Evolutionary conservation across 1,139 yeast genomes (phyloP).

Genomic region (Lodderomyces oxycetoniae): DNA sequence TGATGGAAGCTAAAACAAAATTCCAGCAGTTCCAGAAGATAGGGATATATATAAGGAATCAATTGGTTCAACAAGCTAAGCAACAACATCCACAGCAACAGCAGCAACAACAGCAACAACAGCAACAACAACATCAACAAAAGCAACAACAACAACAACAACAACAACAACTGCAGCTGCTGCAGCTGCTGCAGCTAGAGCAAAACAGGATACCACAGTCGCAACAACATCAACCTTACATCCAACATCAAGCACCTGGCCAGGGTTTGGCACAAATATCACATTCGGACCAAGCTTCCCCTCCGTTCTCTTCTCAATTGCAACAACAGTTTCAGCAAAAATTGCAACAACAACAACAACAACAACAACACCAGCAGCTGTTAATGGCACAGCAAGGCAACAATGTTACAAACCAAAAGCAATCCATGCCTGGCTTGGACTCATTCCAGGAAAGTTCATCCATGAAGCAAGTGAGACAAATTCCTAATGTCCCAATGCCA

Average conservation of each 20-base stretch:
- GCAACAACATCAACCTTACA: constrained; percentile 5
- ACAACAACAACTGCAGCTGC: constrained; percentile 8
- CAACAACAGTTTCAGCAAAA: constrained; percentile 1
- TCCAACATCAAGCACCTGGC: not conserved
- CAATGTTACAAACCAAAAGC: not conserved
- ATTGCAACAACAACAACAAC: not conserved
- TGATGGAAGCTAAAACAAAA: constrained; percentile 34
- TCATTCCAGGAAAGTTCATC: constrained; percentile 1
- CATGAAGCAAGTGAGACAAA: constrained; percentile 4
- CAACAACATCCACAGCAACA: constrained; percentile 12
- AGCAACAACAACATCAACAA: constrained; percentile 8
- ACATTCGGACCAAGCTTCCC: not conserved
- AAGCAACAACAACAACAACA: constrained; percentile 6
- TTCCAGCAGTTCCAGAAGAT: constrained; percentile 37
- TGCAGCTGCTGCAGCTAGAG: constrained; percentile 5
- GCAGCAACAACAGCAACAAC: constrained; percentile 10
- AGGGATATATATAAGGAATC: constrained; percentile 38
- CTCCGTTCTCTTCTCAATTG: not conserved
- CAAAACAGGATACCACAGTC: constrained; percentile 2
- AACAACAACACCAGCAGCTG: constrained; percentile 1
- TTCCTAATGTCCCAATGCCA: constrained; percentile 8
- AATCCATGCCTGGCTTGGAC: not conserved
- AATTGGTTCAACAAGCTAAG: constrained; percentile 35
- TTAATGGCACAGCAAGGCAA: not conserved
- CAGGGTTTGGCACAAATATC: not conserved